Evolutionary conservation across 2,329 filamentous ascomycete genomes (phyloP).

Genomic region (Coccinonectria pachysandricola): DNA sequence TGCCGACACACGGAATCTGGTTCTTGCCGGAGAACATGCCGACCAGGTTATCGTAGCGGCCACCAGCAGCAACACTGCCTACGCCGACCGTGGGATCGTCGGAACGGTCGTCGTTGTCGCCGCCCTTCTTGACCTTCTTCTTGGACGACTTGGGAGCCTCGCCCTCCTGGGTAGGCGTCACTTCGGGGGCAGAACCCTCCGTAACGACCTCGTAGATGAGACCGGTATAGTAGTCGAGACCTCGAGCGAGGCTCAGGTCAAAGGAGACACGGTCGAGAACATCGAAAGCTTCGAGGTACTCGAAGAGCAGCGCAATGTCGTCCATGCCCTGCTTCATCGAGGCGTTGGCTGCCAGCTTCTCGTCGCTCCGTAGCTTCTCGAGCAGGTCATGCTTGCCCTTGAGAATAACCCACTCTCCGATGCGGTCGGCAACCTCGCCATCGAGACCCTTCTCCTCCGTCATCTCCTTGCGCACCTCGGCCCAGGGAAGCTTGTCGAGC

Average conservation of each 20-base stretch:
- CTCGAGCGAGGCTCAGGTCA: conserved; percentile 80
- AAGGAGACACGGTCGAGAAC: conserved; percentile 70
- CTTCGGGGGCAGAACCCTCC: conserved; percentile 56
- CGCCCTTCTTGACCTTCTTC: conserved; percentile 41
- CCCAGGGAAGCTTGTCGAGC: conserved; percentile 86
- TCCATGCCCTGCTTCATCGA: conserved; percentile 69
- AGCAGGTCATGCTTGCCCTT: conserved; percentile 70
- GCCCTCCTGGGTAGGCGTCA: conserved; percentile 26
- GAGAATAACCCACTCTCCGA: conserved; percentile 71
- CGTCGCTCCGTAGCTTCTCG: conserved; percentile 56
- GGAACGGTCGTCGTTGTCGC: conserved; percentile 55
- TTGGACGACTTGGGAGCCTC: conserved; percentile 30
- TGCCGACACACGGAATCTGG: conserved; percentile 55
- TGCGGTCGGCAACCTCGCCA: conserved; percentile 68
- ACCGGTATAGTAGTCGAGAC: conserved; percentile 87
- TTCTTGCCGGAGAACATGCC: conserved; percentile 84
- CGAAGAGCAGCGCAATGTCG: conserved; percentile 72
- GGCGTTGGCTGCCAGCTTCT: conserved; percentile 57
- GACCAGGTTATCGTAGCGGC: conserved; percentile 85
- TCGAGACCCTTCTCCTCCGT: conserved; percentile 80
- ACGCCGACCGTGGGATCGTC: conserved; percentile 74
- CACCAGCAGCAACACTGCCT: conserved; percentile 80
- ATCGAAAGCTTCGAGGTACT: conserved; percentile 70
- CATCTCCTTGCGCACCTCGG: conserved; percentile 86
- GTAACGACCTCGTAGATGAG: conserved; percentile 86